Evolutionary conservation across 164 flowering plant species (phyloP), one percentile per base, ranked within the genome.

Genomic region (Annona squamosa): DNA sequence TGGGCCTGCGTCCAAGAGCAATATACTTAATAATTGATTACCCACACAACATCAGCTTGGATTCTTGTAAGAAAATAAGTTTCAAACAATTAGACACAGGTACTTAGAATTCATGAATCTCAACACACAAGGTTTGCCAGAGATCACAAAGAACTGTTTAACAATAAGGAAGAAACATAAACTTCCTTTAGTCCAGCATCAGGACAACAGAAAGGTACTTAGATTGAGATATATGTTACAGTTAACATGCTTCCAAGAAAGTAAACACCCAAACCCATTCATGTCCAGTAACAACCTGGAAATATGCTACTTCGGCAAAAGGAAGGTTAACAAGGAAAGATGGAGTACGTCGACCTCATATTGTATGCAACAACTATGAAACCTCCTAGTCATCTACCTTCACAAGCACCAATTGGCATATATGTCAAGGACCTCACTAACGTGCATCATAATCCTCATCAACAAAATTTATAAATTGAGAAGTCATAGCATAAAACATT

Each of bases 1-100:
- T 67, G 89, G 65, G 82, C 90, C 99, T 96, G 84, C 9, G 57
- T 68, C 44, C 12, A 41, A 66, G 43, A 46, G 43, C 42, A 13
- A 3, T 46, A 10, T 10, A 42, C 45, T 41, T 42, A 42, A 0
- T 63, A 6, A 43, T 42, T 42, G 43, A 42, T 42, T 9, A 37
- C 4, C 45, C 46, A 42, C 12, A 44, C 13, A 26, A 10, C 18
- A 68, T 13, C 42, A 48, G 63, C 17, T 12, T 44, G 48, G 6
- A 66, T 66, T 42, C 4, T 43, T 44, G 12, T 42, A 66, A 5
- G 16, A 42, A 66, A 1, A 13, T 44, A 12, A 66, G 48, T 5
- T 3, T 66, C 9, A 13, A 4, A 13, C 42, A 5, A 3, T 66
- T 41, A 66, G 17, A 42, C 16, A 43, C 16, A 5, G 43, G 45